These are phyloP conservation scores for Phytophthora chlamydospora DNA, from an alignment of 352 stramenopile genomes.

Conservation along the genomic window DNA sequence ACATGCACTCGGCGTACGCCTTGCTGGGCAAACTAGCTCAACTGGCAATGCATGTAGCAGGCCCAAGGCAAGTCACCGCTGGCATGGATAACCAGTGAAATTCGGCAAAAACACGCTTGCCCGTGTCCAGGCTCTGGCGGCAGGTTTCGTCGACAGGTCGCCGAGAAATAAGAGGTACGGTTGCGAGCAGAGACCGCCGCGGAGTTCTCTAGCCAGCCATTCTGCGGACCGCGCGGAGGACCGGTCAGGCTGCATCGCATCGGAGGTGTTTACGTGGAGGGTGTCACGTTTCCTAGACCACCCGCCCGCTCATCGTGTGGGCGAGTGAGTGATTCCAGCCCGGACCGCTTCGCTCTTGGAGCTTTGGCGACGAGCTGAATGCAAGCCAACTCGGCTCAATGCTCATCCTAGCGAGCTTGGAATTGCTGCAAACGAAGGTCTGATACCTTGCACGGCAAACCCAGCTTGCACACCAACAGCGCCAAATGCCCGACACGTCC, in stretches of 20 bases:
- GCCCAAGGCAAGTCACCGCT: background rate
- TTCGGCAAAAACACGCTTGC: constrained; percentile 19
- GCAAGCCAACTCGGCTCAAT: constrained; percentile 4
- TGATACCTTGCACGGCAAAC: constrained; percentile 12
- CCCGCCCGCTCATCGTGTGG: no score
- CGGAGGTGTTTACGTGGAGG: no score
- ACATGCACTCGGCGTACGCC: background rate
- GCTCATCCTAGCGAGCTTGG: constrained; percentile 7
- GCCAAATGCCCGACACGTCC: constrained; percentile 15
- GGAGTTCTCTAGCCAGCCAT: background rate
- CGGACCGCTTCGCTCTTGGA: no score
- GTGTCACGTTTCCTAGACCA: no score
- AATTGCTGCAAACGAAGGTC: constrained; percentile 1
- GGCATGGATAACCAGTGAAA: constrained; percentile 1
- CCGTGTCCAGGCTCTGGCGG: background rate
- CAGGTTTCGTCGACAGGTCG: constrained; percentile 23
- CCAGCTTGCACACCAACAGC: no score
- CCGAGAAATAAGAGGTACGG: constrained; percentile 10
- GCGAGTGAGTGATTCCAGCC: no score
- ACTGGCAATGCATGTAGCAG: background rate
- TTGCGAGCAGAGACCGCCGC: constrained; percentile 14
- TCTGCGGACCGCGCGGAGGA: constrained; percentile 1
- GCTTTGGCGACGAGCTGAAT: no score
- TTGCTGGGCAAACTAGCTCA: no score
- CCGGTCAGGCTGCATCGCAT: background rate